A percentile compares a stretch with the other conserved stretches of the same genome.
phyloP scores from a whole-genome alignment of 192 early-diverging fungal species.

The Backusella westeae region DNA sequence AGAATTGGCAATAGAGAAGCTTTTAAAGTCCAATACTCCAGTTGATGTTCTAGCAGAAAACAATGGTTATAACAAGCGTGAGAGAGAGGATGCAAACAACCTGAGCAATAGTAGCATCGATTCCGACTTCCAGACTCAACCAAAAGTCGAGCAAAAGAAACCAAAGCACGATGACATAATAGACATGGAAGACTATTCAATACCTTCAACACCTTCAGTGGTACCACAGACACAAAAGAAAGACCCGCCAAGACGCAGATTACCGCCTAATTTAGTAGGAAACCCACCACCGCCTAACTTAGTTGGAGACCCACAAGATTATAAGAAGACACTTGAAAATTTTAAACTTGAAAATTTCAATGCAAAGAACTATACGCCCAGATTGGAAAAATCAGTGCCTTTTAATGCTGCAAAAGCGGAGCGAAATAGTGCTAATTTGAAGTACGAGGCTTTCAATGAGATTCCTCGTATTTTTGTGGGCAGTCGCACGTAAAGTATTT shows the following conservation, averaged over 20 bases:
- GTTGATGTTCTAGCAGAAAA: background rate
- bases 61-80: background rate
- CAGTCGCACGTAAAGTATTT: slow-evolving; percentile 38
- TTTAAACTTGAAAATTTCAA: background rate
- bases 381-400: background rate
- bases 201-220: background rate
- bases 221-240: background rate
- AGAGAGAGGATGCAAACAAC: background rate
- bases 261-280: background rate
- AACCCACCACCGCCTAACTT: too few species aligned
- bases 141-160: background rate
- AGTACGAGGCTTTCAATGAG: background rate
- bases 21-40: background rate
- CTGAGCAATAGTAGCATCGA: background rate
- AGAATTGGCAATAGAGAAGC: background rate
- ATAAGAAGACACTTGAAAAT: background rate
- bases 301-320: background rate
- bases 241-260: background rate
- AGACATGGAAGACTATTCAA: background rate
- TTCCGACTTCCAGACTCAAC: background rate
- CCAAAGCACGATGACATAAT: background rate
- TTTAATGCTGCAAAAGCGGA: too few species aligned
- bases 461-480: slow-evolving; percentile 23
- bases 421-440: background rate
- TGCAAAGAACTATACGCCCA: background rate